Base-by-base conservation (phyloP, 805 yeast species). In the Candida insectalens region DNA sequence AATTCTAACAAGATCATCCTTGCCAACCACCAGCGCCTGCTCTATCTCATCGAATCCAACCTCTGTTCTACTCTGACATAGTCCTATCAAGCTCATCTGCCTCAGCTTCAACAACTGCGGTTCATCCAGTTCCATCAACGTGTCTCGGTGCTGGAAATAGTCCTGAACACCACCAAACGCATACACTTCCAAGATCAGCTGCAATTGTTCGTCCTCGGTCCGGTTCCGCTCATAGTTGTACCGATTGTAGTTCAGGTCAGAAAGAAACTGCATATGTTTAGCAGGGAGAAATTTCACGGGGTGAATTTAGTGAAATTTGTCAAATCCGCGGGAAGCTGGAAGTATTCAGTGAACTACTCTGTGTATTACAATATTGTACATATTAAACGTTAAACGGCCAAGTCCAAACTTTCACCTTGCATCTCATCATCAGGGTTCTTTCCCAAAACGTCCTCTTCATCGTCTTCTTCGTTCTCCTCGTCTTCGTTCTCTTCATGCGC, bases 121-220 rank as follows among this genome's bases (percentile, higher is more conserved):
- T 6, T 35, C 36, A 10, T n/a, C 19, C 9, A 40, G 23, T 19
- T 32, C 34, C 14, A 27, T 3, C 7, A 37, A 22, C 15, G 25
- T 9, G 8, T 29, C 35, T 27, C 20, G 9, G 14, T 29, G 21
- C n/a, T 13, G 20, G 18, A 14, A 23, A 22, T 43, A 48, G 33
- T 52, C 52, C 6, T 22, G n/a, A 6, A 47, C 28, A 2, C 40
- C 40, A 5, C 56, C 57, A 43, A 48, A 55, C 3, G 55, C 40
- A 38, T 34, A 53, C 12, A 55, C 27, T 40, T 53, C 59, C 12
- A 51, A 30, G 9, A 49, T 32, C 18, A 29, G 27, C 13, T 30
- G 30, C 17, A 30, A 17, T 19, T 30, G 19, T 10, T 18, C 27
- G 16, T 29, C 25, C n/a, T 29, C 4, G 16, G 13, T 25, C 6